Percentiles rank a stretch among this genome's conserved stretches.
Evolutionary conservation across 1,139 yeast species (phyloP).

Genomic region (Suhomyces anneliseae): DNA sequence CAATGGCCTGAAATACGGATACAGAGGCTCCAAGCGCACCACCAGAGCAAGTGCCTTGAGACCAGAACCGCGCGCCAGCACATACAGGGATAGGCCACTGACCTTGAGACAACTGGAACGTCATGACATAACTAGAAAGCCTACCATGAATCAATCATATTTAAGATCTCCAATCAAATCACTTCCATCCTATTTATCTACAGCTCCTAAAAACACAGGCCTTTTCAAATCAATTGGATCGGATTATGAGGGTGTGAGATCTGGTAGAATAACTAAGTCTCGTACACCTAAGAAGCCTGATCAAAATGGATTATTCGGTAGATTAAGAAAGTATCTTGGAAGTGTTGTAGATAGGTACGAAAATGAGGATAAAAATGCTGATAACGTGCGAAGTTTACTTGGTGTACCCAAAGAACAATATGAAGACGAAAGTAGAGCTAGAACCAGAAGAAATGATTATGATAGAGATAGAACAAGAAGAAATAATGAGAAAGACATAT

Average conservation of each 20-base stretch:
- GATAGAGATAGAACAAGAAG: not conserved
- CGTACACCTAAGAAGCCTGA: not conserved
- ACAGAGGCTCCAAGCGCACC: not conserved
- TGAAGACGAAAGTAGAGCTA: not conserved
- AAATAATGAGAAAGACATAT: not conserved
- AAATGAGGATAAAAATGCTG: slow-evolving; percentile 11
- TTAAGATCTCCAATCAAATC: slow-evolving; percentile 10
- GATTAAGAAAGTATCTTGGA: slow-evolving; percentile 12
- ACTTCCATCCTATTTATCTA: slow-evolving; percentile 3
- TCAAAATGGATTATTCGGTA: slow-evolving; percentile 7
- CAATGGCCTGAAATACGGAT: not conserved
- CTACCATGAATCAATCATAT: not conserved
- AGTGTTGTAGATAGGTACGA: slow-evolving; percentile 11
- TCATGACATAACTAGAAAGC: not conserved
- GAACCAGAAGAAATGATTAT: not conserved
- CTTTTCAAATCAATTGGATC: not conserved
- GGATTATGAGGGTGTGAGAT: not conserved
- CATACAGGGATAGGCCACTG: too few species aligned
- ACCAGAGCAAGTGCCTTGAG: not conserved
- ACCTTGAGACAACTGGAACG: too few species aligned
- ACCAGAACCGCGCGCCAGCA: not conserved
- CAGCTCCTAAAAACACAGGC: not conserved
- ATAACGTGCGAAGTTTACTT: slow-evolving; percentile 5
- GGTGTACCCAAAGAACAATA: not conserved
- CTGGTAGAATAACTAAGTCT: not conserved